Base-by-base conservation (phyloP, 345 rosid genomes). In the Streptanthus diversifolius region DNA sequence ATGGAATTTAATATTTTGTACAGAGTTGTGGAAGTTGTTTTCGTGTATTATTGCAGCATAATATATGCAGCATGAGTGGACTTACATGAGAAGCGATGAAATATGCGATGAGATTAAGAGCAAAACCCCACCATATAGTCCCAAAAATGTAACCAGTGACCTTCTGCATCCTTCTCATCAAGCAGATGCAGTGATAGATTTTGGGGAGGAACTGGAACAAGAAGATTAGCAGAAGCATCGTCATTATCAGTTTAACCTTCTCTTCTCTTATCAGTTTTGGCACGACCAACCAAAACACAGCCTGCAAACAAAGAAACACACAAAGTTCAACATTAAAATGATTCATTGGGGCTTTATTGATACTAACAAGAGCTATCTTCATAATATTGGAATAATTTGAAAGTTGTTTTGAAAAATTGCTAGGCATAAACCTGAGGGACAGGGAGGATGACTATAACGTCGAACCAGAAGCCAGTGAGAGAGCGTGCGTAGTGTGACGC, bases 101-200 rank as follows among this genome's bases (percentile, higher is more conserved):
- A 81, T 93, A 93, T 37, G 97, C 98, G 8, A 93, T 85, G 68
- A 93, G 92, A 63, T 93, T 90, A 36, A 93, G 85, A 80, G 84
- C 90, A 58, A 93, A 93, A 19, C 97, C 98, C 97, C 97, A 93
- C 98, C 98, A 93, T 75, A 93, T 85, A 49, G 98, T 84, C 30
- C 98, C 98, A 39, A 93, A 93, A 47, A 93, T 87, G 71, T 87
- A 93, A 5, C 97, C 98, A 3, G 97, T 93, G 71, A 87, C 98
- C 76, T 90, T 90, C 25, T 81, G 83, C 97, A 93, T 90, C 56
- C 85, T 82, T 63, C 85, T 83, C 96, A 90, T 89, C 67, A 93
- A 66, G 57, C 79, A 79, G 12, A 93, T 52, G 74, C 85, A 84
- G 78, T 93, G 98, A 78, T 90, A 93, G n/a, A 93, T 86, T 78